A percentile compares a stretch with the other conserved stretches of the same genome.
Conservation (phyloP, 2,329 filamentous ascomycete genomes). For the Penicillium sp. region DNA sequence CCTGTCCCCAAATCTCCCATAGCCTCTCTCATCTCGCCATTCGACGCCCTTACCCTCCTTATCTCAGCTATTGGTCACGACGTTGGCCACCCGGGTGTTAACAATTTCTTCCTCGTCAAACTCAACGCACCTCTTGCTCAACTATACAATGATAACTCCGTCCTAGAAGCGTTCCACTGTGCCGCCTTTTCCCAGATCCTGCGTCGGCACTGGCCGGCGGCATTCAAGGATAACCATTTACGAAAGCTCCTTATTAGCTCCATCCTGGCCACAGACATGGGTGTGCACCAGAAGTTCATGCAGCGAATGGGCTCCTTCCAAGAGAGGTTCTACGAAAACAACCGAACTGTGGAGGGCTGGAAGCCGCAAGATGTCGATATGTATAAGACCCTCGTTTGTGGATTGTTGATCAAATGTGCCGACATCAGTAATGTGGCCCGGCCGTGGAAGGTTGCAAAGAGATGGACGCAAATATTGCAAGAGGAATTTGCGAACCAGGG, state of each 20-base stretch:
- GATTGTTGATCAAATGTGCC: slow-evolving; percentile 92
- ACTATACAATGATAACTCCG: slow-evolving; percentile 94
- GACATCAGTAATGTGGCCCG: slow-evolving; percentile 98
- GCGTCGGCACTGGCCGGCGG: slow-evolving; percentile 82
- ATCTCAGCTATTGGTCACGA: slow-evolving; percentile 98
- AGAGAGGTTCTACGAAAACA: slow-evolving; percentile 68
- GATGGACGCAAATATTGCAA: slow-evolving; percentile 92
- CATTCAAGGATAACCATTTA: slow-evolving; percentile 75
- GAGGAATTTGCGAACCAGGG: slow-evolving; percentile 94
- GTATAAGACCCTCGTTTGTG: slow-evolving; percentile 78
- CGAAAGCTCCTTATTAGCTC: slow-evolving; percentile 92
- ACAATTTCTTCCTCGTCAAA: slow-evolving; percentile 92
- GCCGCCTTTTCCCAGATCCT: slow-evolving; percentile 96
- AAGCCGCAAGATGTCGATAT: slow-evolving; percentile 72
- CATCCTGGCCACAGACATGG: slow-evolving; percentile 98
- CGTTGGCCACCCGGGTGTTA: slow-evolving; percentile 95
- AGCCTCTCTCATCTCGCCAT: slow-evolving; percentile 73
- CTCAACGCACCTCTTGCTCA: slow-evolving; percentile 91
- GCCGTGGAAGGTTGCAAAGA: slow-evolving; percentile 74
- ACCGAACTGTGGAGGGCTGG: slow-evolving; percentile 68
- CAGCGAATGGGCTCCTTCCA: slow-evolving; percentile 78
- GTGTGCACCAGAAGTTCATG: slow-evolving; percentile 96
- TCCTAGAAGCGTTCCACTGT: slow-evolving; percentile 95
- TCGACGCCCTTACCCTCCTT: slow-evolving; percentile 83
- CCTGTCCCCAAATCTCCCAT: slow-evolving; percentile 59